Evolutionary conservation across 1,284 basidiomycete species (phyloP), one percentile per base, ranked within the genome.

Genomic region (Ganoderma sp.): DNA sequence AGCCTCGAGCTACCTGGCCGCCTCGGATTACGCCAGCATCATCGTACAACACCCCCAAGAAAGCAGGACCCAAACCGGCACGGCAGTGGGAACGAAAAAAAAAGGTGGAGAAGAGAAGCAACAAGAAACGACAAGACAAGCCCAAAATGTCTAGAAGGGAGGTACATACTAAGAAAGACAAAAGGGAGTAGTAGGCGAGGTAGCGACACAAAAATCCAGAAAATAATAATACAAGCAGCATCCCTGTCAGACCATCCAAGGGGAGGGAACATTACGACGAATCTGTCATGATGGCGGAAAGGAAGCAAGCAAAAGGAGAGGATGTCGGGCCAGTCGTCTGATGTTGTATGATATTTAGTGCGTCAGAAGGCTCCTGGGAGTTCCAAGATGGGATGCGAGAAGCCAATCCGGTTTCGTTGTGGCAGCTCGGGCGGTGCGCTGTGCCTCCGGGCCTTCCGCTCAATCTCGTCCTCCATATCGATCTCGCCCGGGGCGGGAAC

Each of bases 371-470:
- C 82, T 61, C 81, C 81, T 0, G 80, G 80, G 48, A 81, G 71
- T 58, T 75, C 74, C 59, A 83, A 76, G 43, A 81, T 70, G 56
- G 80, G 79, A 67, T 80, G 79, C 63, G 74, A 69, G 75, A 82
- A 82, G 41, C 78, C 80, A 56, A 67, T 59, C 50, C 81, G 78
- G 42, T 75, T 75, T 41, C 77, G 73, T 58, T 69, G 71, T 28
- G 77, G 75, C 48, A 83, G 74, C 75, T 82, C 82, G 17, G 81
- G 80, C 42, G 82, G 82, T 14, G 81, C 81, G 69, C 81, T 82
- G 67, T 77, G 78, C 48, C 82, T 75, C 61, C 81, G 74, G 54
- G 75, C 68, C 69, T 79, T 79, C 61, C 78, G 76, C 71, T 81
- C 81, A 43, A 74, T 74, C 34, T 79, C 78, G 22, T 75, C 77